These are phyloP conservation scores for Phanerochaete sordida DNA, from an alignment of 768 basidiomycete species.

Conservation along the genomic window DNA sequence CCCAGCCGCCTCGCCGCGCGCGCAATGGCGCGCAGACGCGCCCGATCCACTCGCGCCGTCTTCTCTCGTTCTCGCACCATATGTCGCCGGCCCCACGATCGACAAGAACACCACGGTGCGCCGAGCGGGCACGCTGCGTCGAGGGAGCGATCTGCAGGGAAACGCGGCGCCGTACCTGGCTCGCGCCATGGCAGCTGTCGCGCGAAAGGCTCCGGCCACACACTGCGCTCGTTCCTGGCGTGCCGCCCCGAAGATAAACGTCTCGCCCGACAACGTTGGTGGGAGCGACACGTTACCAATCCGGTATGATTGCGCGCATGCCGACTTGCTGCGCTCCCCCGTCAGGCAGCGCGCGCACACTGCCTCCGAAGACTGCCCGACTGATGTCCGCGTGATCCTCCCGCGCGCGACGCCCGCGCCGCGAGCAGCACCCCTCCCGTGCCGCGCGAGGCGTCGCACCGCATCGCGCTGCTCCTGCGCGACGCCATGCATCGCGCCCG, in stretches of 20 bases:
- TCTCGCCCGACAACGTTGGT: background rate
- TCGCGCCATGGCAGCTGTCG: background rate
- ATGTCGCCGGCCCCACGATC: too few species aligned
- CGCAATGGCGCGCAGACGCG: background rate
- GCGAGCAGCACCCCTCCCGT: too few species aligned
- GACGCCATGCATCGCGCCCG: background rate
- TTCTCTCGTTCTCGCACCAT: too few species aligned
- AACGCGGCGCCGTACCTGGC: too few species aligned
- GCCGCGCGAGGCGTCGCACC: background rate
- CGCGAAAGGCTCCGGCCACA: background rate
- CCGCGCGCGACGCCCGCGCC: too few species aligned
- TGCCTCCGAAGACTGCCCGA: conserved; percentile 8
- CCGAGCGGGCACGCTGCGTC: too few species aligned
- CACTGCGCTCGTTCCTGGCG: background rate
- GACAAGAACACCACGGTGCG: too few species aligned
- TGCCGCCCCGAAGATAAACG: background rate
- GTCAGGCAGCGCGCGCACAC: background rate
- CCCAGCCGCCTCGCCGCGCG: background rate
- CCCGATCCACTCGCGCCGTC: too few species aligned
- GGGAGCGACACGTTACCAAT: background rate
- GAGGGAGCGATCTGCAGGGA: too few species aligned
- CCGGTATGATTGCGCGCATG: background rate
- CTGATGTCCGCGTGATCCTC: conserved; percentile 9
- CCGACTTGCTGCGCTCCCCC: background rate
- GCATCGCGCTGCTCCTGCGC: background rate